These are phyloP conservation scores for Plenodomus tracheiphilus DNA, from an alignment of 2,329 filamentous ascomycete genomes.

Conservation along the genomic window DNA sequence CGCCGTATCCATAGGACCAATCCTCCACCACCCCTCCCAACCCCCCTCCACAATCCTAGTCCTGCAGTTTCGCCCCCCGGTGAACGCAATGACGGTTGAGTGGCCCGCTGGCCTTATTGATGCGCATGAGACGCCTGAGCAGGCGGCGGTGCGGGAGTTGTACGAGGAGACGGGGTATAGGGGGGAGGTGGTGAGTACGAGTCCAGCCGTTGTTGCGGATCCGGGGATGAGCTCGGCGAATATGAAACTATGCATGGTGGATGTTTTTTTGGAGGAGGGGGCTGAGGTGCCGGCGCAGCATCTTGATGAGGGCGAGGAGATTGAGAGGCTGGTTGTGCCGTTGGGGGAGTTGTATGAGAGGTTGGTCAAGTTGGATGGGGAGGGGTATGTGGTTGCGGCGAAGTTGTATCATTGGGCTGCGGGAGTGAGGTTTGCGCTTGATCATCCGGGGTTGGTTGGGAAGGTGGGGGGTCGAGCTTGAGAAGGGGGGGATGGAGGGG, in stretches of 20 bases:
- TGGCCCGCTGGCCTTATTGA: conserved; percentile 56
- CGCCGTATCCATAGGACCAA: conserved; percentile 71
- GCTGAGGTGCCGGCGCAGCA: conserved; percentile 31
- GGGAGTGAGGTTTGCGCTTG: conserved; percentile 29
- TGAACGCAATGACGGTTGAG: conserved; percentile 61
- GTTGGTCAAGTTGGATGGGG: conserved; percentile 25
- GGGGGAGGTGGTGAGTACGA: conserved; percentile 42
- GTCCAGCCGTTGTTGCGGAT: conserved; percentile 26
- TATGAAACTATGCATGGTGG: conserved; percentile 30
- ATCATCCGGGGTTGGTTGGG: conserved; percentile 26
- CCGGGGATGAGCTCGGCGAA: conserved; percentile 34
- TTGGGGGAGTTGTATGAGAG: conserved; percentile 24
- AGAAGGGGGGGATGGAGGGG: too few species aligned
- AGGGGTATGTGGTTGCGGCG: conserved; percentile 31
- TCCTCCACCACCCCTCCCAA: conserved; percentile 52
- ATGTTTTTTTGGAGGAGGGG: conserved; percentile 22
- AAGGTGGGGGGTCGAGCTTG: neutral
- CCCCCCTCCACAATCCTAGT: conserved; percentile 39
- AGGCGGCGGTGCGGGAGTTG: conserved; percentile 61
- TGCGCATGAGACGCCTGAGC: conserved; percentile 58
- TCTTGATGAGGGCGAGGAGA: conserved; percentile 34
- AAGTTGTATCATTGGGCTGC: conserved; percentile 37
- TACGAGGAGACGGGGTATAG: conserved; percentile 66
- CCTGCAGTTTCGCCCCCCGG: conserved; percentile 62
- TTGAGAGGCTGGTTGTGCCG: conserved; percentile 30